Evolutionary conservation across 2,329 filamentous ascomycete genomes (phyloP), one percentile per base, ranked within the genome.

Genomic region (Arthrobotrys sphaeroides): DNA sequence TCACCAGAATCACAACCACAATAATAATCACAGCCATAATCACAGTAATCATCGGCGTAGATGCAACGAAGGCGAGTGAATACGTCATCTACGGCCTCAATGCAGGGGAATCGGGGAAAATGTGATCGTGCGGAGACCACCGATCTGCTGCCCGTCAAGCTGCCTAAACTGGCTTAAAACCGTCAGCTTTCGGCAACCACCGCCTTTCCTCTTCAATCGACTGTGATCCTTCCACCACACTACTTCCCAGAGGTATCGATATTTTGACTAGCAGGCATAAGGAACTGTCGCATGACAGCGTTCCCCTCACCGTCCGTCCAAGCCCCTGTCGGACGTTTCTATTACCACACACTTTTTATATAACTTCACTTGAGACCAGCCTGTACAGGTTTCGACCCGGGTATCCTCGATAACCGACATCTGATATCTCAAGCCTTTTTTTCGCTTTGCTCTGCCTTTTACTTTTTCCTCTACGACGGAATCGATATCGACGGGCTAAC

Each of bases 181-280:
- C 47, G 64, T 65, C 64, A 69, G 57, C 72, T 26, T 33, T 75
- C 72, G 72, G 72, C 72, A 64, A 45, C 64, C 72, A 75, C 72
- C 72, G 72, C 53, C 33, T 22, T n/a, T 7, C 31, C 42, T 53
- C 28, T 13, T 43, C 40, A n/a, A n/a, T n/a, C n/a, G n/a, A n/a
- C n/a, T n/a, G n/a, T n/a, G n/a, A n/a, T 42, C 28, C 51, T 36
- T 53, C 61, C 22, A 16, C 12, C 43, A 49, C 43, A 16, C 36
- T 10, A 5, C 7, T 49, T 18, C 16, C n/a, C n/a, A 18, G 10
- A 40, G 24, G 18, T 5, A 28, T 3, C 31, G 5, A 24, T 33
- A 59, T 20, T 43, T 13, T 42, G 31, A 5, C 18, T 51, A n/a
- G 42, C 7, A 22, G 9, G 13, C 10, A 45, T 12, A 13, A 4